Conservation (phyloP, 495 filamentous ascomycete genomes). For the Pseudevernia furfuracea region DNA sequence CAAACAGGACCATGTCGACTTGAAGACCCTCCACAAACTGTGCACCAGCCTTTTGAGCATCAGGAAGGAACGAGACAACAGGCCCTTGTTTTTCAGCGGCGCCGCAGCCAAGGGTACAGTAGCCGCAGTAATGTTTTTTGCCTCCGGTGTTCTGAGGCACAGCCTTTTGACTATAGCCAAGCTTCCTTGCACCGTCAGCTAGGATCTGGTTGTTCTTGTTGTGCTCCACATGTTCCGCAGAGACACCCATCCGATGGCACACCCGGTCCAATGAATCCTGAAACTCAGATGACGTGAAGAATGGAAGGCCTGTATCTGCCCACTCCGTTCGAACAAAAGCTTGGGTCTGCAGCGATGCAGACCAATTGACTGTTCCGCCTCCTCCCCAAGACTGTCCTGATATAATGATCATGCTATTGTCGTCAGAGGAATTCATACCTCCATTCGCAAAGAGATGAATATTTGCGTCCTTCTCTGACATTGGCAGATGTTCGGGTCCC, state of each 20-base stretch:
- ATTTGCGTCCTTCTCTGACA: constrained; percentile 49
- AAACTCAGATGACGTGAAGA: constrained; percentile 69
- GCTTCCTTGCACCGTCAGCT: constrained; percentile 64
- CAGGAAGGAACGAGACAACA: constrained; percentile 65
- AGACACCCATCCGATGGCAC: constrained; percentile 72
- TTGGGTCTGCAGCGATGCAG: constrained; percentile 74
- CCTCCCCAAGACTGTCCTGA: constrained; percentile 76
- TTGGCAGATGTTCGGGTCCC: constrained; percentile 62
- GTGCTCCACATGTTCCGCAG: constrained; percentile 55
- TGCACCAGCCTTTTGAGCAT: constrained; percentile 67
- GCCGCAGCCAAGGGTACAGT: constrained; percentile 72
- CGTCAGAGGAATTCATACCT: constrained; percentile 50
- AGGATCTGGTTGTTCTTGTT: constrained; percentile 61
- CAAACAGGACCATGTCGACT: constrained; percentile 60
- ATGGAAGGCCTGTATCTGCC: constrained; percentile 61
- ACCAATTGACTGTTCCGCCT: constrained; percentile 85
- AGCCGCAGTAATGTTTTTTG: constrained; percentile 64
- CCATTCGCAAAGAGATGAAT: constrained; percentile 58
- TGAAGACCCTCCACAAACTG: constrained; percentile 72
- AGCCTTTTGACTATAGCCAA: constrained; percentile 62
- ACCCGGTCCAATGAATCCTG: constrained; percentile 69
- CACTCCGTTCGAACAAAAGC: constrained; percentile 75
- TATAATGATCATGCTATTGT: constrained; percentile 52
- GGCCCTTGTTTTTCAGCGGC: constrained; percentile 69
- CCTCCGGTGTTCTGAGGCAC: constrained; percentile 76